Evolutionary conservation across 2,329 filamentous ascomycete species (phyloP).

Genomic region (Sporothrix dimorphospora): DNA sequence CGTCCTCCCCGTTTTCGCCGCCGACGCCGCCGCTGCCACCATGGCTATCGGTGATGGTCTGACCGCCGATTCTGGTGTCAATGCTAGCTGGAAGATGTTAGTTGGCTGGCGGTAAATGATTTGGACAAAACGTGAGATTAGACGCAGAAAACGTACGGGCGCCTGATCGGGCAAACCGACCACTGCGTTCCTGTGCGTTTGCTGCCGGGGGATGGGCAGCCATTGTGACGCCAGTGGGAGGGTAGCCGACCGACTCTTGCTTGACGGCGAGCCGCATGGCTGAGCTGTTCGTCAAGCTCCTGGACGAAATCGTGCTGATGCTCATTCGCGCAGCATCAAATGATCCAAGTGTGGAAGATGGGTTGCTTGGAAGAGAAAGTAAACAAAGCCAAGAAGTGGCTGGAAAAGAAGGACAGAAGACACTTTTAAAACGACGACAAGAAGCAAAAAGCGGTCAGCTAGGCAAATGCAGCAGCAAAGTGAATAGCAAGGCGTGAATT

Average conservation of each 20-base stretch:
- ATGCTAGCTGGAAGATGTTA: constrained; percentile 37
- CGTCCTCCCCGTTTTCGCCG: constrained; percentile 31
- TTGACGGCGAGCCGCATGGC: constrained; percentile 15
- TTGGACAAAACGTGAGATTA: no score
- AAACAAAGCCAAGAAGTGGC: constrained; percentile 2
- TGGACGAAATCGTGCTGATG: not conserved
- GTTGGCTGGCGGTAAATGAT: not conserved
- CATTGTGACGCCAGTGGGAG: not conserved
- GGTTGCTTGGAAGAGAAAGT: not conserved
- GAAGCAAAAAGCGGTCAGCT: not conserved
- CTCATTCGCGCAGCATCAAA: not conserved
- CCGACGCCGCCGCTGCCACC: constrained; percentile 1
- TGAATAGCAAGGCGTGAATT: not conserved
- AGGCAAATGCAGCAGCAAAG: not conserved
- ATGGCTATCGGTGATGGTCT: not conserved
- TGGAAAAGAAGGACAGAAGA: not conserved
- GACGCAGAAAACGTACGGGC: constrained; percentile 35
- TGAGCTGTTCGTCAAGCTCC: not conserved
- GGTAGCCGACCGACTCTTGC: not conserved
- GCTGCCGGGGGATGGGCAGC: not conserved
- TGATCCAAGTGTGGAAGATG: not conserved
- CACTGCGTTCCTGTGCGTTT: not conserved
- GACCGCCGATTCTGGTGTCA: constrained; percentile 33
- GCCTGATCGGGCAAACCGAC: constrained; percentile 33
- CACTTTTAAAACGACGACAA: not conserved